Conservation (phyloP, 2,329 filamentous ascomycete genomes). For the Cordyceps sp. region DNA sequence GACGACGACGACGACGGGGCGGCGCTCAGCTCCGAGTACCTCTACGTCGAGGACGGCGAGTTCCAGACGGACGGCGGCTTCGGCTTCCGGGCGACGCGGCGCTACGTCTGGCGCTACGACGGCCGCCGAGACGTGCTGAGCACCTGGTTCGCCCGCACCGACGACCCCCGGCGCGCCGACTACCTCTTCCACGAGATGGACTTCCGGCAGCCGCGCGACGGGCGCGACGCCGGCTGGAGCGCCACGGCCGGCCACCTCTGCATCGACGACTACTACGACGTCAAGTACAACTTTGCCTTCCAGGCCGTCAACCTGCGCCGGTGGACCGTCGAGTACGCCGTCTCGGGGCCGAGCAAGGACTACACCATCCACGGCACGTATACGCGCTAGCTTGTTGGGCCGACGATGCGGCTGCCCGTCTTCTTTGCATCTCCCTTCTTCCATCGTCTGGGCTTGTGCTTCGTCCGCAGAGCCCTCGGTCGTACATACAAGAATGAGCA, state of each 20-base stretch:
- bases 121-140: slow-evolving; percentile 42
- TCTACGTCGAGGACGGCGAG: slow-evolving; percentile 52
- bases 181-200: slow-evolving; percentile 63
- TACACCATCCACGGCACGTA: slow-evolving; percentile 45
- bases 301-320: slow-evolving; percentile 35
- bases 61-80: slow-evolving; percentile 41
- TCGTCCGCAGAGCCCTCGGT: too few relatives aligned
- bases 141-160: slow-evolving; percentile 56
- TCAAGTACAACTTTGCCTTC: slow-evolving; percentile 51
- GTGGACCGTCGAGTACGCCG: slow-evolving; percentile 47
- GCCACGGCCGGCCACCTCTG: slow-evolving; percentile 56
- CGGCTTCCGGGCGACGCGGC: slow-evolving; percentile 41
- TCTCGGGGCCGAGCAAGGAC: slow-evolving; percentile 58
- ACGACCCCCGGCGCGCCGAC: slow-evolving; percentile 45
- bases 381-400: slow-evolving; percentile 14
- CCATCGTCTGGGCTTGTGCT: too few relatives aligned
- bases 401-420: too few relatives aligned
- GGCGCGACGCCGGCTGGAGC: slow-evolving; percentile 31
- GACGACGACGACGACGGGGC: slow-evolving; percentile 10
- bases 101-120: slow-evolving; percentile 59
- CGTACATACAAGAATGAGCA: too few relatives aligned
- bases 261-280: slow-evolving; percentile 54
- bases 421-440: too few relatives aligned
- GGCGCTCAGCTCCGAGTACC: slow-evolving; percentile 35
- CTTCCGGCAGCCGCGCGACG: slow-evolving; percentile 26